These are phyloP conservation scores for Epichloe aotearoae DNA, from an alignment of 2,329 filamentous ascomycete species.

Conservation along the genomic window DNA sequence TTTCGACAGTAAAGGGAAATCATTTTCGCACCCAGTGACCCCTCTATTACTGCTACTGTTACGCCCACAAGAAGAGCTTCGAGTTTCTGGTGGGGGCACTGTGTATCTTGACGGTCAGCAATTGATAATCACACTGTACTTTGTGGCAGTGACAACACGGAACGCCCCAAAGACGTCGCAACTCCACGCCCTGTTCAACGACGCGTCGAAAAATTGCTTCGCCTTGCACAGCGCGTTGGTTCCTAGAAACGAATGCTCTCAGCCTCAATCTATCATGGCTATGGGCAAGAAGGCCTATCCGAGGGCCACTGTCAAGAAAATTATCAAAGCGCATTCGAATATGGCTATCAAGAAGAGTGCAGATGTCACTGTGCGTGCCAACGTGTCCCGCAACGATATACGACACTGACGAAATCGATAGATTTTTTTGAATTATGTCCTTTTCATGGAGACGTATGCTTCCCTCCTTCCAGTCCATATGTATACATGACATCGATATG, in stretches of 20 bases:
- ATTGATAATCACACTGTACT: neutral
- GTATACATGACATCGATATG: too few relatives aligned
- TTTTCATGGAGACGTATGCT: slow-evolving; percentile 58
- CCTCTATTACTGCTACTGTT: neutral
- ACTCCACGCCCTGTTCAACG: neutral
- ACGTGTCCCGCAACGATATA: slow-evolving; percentile 9
- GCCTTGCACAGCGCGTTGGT: neutral
- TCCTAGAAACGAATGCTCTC: neutral
- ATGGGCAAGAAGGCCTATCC: slow-evolving; percentile 64
- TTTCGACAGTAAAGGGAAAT: neutral
- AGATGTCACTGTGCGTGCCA: slow-evolving; percentile 56
- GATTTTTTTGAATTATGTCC: slow-evolving; percentile 74
- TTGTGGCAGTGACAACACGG: neutral
- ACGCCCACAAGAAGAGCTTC: neutral
- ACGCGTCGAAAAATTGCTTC: neutral
- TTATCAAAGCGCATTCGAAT: slow-evolving; percentile 77
- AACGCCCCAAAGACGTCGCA: too few relatives aligned
- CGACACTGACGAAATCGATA: slow-evolving; percentile 24
- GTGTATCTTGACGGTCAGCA: neutral
- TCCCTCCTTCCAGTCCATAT: neutral
- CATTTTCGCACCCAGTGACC: neutral
- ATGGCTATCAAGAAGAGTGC: slow-evolving; percentile 71
- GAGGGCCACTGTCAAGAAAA: slow-evolving; percentile 73
- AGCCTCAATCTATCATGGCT: slow-evolving; percentile 14
- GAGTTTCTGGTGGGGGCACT: neutral